These are phyloP conservation scores for Aspergillus neoniger DNA, from an alignment of 2,329 filamentous ascomycete genomes.

Conservation along the genomic window DNA sequence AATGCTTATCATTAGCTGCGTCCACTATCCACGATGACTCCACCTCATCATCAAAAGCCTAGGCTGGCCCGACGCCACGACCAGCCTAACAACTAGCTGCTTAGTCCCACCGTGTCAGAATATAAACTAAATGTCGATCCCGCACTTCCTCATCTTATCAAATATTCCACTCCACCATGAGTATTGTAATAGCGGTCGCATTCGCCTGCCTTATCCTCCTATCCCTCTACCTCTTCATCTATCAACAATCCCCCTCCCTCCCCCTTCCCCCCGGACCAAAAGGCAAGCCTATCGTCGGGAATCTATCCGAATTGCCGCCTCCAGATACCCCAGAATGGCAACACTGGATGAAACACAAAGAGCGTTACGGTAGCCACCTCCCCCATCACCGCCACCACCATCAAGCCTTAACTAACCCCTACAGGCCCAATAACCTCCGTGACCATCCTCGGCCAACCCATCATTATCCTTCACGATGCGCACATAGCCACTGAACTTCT, in stretches of 20 bases:
- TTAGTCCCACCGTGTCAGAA: too few relatives aligned
- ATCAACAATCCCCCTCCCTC: neutral
- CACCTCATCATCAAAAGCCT: too few relatives aligned
- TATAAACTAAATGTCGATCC: too few relatives aligned
- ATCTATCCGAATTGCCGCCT: conserved; percentile 50
- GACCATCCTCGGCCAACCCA: conserved; percentile 33
- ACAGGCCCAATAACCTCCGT: conserved; percentile 37
- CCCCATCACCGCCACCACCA: neutral
- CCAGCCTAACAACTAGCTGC: too few relatives aligned
- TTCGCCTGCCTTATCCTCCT: neutral
- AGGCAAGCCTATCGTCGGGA: conserved; percentile 50
- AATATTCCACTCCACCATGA: too few relatives aligned
- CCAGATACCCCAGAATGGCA: conserved; percentile 37
- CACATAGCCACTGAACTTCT: conserved; percentile 32
- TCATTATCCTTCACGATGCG: conserved; percentile 37
- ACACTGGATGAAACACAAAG: conserved; percentile 46
- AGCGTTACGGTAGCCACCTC: conserved; percentile 33
- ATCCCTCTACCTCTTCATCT: too few relatives aligned
- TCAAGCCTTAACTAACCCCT: too few relatives aligned
- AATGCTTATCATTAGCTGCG: too few relatives aligned
- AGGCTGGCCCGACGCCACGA: too few relatives aligned
- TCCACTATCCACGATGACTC: too few relatives aligned
- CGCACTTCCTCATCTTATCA: too few relatives aligned
- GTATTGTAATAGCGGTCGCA: too few relatives aligned
- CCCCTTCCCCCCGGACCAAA: conserved; percentile 53